A percentile compares a stretch with the other conserved stretches of the same genome.
Conservation (phyloP, 129 eudicot species). For the Artemisia argyi region DNA sequence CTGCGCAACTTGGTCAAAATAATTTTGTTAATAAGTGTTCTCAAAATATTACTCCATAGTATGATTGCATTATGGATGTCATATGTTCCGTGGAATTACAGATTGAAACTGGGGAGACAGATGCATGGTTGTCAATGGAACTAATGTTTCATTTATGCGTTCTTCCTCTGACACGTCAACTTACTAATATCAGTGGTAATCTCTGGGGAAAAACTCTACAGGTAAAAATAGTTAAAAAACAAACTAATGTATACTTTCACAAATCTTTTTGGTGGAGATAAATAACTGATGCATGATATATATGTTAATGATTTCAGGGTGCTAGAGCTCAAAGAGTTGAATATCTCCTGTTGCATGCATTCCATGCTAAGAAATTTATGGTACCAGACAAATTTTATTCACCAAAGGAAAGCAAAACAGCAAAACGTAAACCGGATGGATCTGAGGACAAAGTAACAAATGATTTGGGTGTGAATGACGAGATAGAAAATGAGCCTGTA, state of each 20-base stretch:
- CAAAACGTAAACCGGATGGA: constrained; percentile 69
- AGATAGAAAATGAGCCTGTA: constrained; percentile 44
- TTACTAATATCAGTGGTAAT: constrained; percentile 96
- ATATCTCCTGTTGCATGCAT: constrained; percentile 88
- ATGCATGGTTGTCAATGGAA: constrained; percentile 99
- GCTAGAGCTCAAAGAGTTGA: constrained; percentile 99
- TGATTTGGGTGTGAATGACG: constrained; percentile 55
- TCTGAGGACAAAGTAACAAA: constrained; percentile 45
- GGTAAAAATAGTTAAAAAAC: constrained; percentile 42
- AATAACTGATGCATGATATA: not conserved
- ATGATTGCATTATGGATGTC: constrained; percentile 13
- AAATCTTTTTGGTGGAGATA: not conserved
- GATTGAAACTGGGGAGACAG: constrained; percentile 92
- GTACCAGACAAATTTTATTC: constrained; percentile 83
- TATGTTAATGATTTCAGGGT: constrained; percentile 57
- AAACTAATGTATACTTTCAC: constrained; percentile 3
- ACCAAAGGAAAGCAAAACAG: constrained; percentile 57
- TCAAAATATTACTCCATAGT: not conserved
- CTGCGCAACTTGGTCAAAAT: not conserved
- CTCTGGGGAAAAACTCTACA: constrained; percentile 99
- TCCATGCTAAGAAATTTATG: constrained; percentile 93
- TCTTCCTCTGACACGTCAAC: constrained; percentile 97
- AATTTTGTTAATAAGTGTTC: constrained; percentile 11
- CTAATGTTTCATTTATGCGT: constrained; percentile 96
- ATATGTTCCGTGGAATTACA: constrained; percentile 31